phyloP scores from a whole-genome alignment of 192 early-diverging fungal genomes.

The Entophlyctis helioformis region DNA sequence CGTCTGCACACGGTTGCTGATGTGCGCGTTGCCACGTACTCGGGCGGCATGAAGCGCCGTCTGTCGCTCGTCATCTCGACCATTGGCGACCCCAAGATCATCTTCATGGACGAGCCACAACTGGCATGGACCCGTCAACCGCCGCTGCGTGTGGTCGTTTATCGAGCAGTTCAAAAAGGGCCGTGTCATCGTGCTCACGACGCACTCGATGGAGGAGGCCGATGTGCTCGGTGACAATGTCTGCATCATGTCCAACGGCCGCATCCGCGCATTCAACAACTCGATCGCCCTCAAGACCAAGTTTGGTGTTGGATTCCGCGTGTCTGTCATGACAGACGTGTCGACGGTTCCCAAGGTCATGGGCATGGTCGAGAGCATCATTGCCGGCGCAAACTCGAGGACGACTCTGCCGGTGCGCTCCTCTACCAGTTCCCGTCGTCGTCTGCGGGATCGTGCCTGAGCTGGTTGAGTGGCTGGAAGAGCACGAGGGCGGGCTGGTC shows the following conservation, averaged over 20 bases:
- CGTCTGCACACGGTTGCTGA: slow-evolving; percentile 53
- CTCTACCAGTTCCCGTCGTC: slow-evolving; percentile 49
- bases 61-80: slow-evolving; percentile 60
- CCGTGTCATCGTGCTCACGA: slow-evolving; percentile 55
- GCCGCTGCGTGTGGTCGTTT: slow-evolving; percentile 65
- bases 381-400: slow-evolving; percentile 47
- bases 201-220: slow-evolving; percentile 53
- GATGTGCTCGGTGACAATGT: slow-evolving; percentile 47
- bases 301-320: slow-evolving; percentile 59
- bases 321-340: slow-evolving; percentile 47
- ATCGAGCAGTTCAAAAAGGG: slow-evolving; percentile 65
- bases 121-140: slow-evolving; percentile 75
- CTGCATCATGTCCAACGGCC: slow-evolving; percentile 63
- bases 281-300: slow-evolving; percentile 61
- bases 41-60: slow-evolving; percentile 63
- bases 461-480: slow-evolving; percentile 47
- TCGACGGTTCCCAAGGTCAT: slow-evolving; percentile 33
- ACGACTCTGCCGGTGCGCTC: slow-evolving; percentile 58
- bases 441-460: slow-evolving; percentile 25
- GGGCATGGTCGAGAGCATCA: slow-evolving; percentile 22
- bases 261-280: slow-evolving; percentile 53
- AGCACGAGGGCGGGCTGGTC: slow-evolving; percentile 22
- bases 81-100: slow-evolving; percentile 57
- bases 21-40: slow-evolving; percentile 50
- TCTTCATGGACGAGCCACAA: slow-evolving; percentile 60